Evolutionary conservation across 371 early-diverging fungal genomes (phyloP), one percentile per base, ranked within the genome.

Genomic region (Mucor piriformis): DNA sequence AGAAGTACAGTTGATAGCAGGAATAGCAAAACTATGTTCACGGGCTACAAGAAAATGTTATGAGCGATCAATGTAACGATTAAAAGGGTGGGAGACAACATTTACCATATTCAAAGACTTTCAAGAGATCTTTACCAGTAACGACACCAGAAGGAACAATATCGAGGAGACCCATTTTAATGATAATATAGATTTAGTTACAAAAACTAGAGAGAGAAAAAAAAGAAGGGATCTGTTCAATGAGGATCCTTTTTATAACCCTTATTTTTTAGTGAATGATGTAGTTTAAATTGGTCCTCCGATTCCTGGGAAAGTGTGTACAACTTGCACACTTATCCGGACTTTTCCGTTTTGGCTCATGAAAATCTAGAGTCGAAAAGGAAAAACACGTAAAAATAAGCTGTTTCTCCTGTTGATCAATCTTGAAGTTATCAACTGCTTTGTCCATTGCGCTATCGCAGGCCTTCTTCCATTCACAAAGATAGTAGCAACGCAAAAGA

Each of bases 1-100:
- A 54, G 92, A 89, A 65, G 94, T 94, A 86, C 93, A 92, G 86
- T 95, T 95, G 79, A 95, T 88, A 56, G 95, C 94, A 55, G 95
- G 94, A 73, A 95, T 95, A 64, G 95, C 95, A 63, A 93, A 94
- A 37, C 81, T 72, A 67, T 94, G 79, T 68, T 90, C 83, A 62
- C 86, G 87, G 50, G 93, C 92, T 77, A 21, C 18, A 52, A n/a
- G 0, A 29, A 52, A 24, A 35, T 16, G 16, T 0, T 57, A 44
- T 33, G 48, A 44, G 47, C 20, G 42, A 46, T 35, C 49, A 18
- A 32, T 24, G 40, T 46, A 15, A 10, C n/a, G 46, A 25, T 12
- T 13, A 48, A 3, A 51, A 37, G 29, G 48, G 25, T 24, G 50
- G n/a, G n/a, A n/a, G n/a, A n/a, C 2, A 24, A 32, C 0, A 64